Base-by-base conservation (phyloP, 768 basidiomycete genomes). In the Leucosporidium yakuticum region DNA sequence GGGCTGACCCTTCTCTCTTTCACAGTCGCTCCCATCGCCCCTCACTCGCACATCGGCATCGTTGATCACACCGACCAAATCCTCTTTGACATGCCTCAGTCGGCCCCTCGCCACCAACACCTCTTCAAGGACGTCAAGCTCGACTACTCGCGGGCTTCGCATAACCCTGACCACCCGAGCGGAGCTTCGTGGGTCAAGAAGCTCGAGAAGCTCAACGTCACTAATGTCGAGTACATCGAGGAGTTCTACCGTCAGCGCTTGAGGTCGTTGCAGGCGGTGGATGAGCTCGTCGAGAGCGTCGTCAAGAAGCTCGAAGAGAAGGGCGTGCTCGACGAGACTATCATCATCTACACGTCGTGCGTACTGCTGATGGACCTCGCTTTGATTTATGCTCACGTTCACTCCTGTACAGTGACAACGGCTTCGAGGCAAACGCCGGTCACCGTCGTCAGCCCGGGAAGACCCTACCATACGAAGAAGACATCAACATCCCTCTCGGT, bases 371-470 rank as follows among this genome's bases (percentile, higher is more conserved):
- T 19, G 21, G 36, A 34, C 11, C 27, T 27, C 23, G 15, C 20
- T 51, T 23, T 25, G 47, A 4, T 47, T 31, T 20, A 25, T n/a
- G n/a, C 23, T 49, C 19, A n/a, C n/a, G n/a, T 15, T 15, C 39
- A 27, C 61, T 2, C 12, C 25, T 53, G 27, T 25, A 20, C 48
- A 63, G 64, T 11, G 74, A 75, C 47, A 75, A 75, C 39, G 74
- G 73, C 12, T 75, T 62, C 48, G 57, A 60, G 25, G 65, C 67
- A 0, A 64, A 69, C 50, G 68, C 62, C 2, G 64, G 63, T 0
- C 70, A 75, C 47, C 68, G 74, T 14, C 68, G 74, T 23, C 68
- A 69, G 23, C 70, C 74, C 2, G 70, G 73, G 1, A 75, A 75
- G 64, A 74, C 73, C 3, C 56, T 69, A 0, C 67, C 67, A 0